Conservation (phyloP, 2,329 filamentous ascomycete genomes). For the Trichophyton rubrum region DNA sequence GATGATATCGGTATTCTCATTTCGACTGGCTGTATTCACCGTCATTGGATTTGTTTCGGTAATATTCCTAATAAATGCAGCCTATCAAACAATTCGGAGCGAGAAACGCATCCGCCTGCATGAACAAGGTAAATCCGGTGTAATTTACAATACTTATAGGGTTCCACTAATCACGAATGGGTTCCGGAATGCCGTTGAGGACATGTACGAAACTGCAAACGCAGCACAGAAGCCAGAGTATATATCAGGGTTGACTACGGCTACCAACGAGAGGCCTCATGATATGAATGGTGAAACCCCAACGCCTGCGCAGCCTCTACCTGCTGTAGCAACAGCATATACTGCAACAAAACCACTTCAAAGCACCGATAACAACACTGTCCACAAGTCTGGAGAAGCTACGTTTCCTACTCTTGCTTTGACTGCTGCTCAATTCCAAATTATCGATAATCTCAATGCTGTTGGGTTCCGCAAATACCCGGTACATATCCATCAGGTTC, state of each 20-base stretch:
- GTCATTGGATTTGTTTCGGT: slow-evolving; percentile 61
- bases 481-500: slow-evolving; percentile 45
- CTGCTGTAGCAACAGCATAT: not conserved
- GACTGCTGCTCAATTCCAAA: slow-evolving; percentile 66
- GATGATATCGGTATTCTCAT: slow-evolving; percentile 45
- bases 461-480: slow-evolving; percentile 48
- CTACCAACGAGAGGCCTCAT: not conserved
- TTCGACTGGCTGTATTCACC: slow-evolving; percentile 52
- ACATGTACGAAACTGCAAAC: slow-evolving; percentile 62
- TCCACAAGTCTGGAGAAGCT: not conserved
- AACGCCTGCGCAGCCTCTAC: not conserved
- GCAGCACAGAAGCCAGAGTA: slow-evolving; percentile 59
- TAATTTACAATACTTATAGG: slow-evolving; percentile 58
- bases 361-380: not conserved
- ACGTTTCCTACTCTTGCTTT: slow-evolving; percentile 53
- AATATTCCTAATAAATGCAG: slow-evolving; percentile 62
- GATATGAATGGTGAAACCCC: not conserved
- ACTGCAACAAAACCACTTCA: not conserved
- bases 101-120: slow-evolving; percentile 63
- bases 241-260: slow-evolving; percentile 44
- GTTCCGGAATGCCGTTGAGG: slow-evolving; percentile 63
- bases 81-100: slow-evolving; percentile 63
- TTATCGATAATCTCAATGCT: slow-evolving; percentile 63
- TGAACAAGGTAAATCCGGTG: slow-evolving; percentile 55
- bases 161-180: slow-evolving; percentile 65